A percentile compares a stretch with the other conserved stretches of the same genome.
phyloP scores from a whole-genome alignment of 2,329 filamentous ascomycete genomes.

The Aureobasidium subglaciale region DNA sequence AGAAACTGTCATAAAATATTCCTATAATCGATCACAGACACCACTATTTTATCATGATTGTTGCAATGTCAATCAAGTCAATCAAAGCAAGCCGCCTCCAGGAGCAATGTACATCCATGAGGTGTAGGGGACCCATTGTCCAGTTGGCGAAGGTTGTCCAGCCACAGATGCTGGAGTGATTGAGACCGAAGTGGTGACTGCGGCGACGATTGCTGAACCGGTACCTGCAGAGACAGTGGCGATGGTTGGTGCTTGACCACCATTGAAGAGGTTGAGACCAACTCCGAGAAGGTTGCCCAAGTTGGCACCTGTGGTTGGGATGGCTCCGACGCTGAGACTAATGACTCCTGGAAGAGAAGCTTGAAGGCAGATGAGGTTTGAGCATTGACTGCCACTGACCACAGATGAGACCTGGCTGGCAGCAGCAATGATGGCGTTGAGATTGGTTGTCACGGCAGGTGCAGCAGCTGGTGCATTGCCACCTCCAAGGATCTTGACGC shows the following conservation, averaged over 20 bases:
- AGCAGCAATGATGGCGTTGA: conserved; percentile 1
- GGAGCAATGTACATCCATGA: conserved; percentile 13
- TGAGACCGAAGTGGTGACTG: conserved; percentile 7
- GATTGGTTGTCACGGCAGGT: conserved; percentile 2
- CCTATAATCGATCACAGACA: background rate
- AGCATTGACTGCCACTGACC: background rate
- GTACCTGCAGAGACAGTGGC: conserved; percentile 10
- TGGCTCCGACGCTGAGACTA: conserved; percentile 5
- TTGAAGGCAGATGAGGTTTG: conserved; percentile 7
- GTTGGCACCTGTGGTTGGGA: conserved; percentile 11
- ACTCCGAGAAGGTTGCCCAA: conserved; percentile 13
- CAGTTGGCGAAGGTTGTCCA: conserved; percentile 2
- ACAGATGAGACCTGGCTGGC: conserved; percentile 11
- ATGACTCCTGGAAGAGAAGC: conserved; percentile 12
- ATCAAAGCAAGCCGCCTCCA: background rate
- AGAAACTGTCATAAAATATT: conserved; percentile 11
- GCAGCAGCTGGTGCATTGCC: conserved; percentile 7
- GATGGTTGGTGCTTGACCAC: background rate
- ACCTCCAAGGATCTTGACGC: conserved; percentile 8
- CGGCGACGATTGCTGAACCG: conserved; percentile 7
- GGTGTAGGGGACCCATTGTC: background rate
- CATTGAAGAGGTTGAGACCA: conserved; percentile 9
- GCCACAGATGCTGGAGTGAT: background rate
- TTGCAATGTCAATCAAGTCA: background rate
- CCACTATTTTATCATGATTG: background rate